Base-by-base conservation (phyloP, 2,329 filamentous ascomycete genomes). In the Claviceps fusiformis region DNA sequence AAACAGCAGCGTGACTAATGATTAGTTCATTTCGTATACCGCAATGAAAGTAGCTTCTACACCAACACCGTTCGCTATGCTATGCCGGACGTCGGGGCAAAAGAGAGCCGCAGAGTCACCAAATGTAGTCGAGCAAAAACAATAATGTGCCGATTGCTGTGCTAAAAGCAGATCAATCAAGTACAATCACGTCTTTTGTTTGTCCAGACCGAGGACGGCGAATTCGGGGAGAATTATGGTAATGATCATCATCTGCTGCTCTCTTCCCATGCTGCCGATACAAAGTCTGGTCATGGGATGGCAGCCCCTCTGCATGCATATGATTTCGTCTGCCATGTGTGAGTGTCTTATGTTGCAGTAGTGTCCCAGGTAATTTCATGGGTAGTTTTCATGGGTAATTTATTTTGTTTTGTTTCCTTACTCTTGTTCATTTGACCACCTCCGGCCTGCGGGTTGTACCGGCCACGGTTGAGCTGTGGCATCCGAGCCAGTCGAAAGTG, bases 171-270 rank as follows among this genome's bases (percentile, higher is more conserved):
- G 43, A 43, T 66, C 54, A 68, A 46, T 68, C 66, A 44, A 68
- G 63, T 44, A 68, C 64, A 57, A 68, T 65, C 44, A 68, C 60
- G 43, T 68, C 58, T 35, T 65, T 65, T 11, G 59, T 59, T 51
- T 57, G 60, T 31, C 58, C 61, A 15, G 59, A 58, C 52, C 61
- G 62, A 24, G 54, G 17, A 41, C 55, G 55, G 35, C 48, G 49
- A 9, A 39, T 41, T 19, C 52, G 52, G 27, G 29, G 19, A 27
- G 15, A n/a, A 49, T 49, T 33, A 24, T 56, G 46, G 47, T 54
- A 54, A 31, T 54, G 49, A 31, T 52, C 55, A 54, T 56, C 48
- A 19, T 41, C 49, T 11, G 52, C 52, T 37, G 50, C 50, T 17
- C 55, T 49, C 48, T 57, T 57, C 11, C 53, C 55, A 35, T 52